Base-by-base conservation (phyloP, 768 basidiomycete genomes). In the Asterophora lycoperdoides region DNA sequence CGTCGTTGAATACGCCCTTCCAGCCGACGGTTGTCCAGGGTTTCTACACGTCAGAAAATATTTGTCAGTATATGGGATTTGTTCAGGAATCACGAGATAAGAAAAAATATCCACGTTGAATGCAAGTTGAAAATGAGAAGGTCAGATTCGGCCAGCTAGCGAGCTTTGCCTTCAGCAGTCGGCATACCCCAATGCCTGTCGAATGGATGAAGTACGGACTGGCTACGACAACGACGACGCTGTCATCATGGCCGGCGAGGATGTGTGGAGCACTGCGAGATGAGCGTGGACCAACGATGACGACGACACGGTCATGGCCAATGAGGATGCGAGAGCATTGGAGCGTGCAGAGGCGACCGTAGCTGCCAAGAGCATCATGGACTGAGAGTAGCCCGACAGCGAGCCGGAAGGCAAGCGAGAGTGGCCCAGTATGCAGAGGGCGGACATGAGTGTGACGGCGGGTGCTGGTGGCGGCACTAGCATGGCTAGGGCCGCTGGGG, bases 171-270 rank as follows among this genome's bases (percentile, higher is more conserved):
- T 78, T 87, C 62, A 89, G 78, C 39, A 82, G 74, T n/a, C 70
- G 70, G 89, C 90, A 60, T 93, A 93, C 57, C 85, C 83, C 41
- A 91, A 67, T 2, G 93, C 94, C 65, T 93, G 89, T 69, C 8
- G 84, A 88, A 64, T 98, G 95, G 53, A 98, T 96, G 0, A 89
- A 93, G 73, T 95, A 98, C 19, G 95, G 95, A 3, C 95, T 95
- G 56, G n/a, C n/a, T n/a, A 97, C 86, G 60, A 98, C 76, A 60
- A 97, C 93, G 36, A 98, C 74, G 2, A 98, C 55, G 39, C 93
- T 82, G 54, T 90, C 86, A 56, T 94, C 93, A 32, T 82, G 79
- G 18, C 93, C 93, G 0, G 88, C 81, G 28, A 93, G 74, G 56
- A 95, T 82, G 49, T 80, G 75, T 0, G 93, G 89, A 0, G 91